Conservation (phyloP, 1,284 basidiomycete genomes). For the Rhizoctonia solani region DNA sequence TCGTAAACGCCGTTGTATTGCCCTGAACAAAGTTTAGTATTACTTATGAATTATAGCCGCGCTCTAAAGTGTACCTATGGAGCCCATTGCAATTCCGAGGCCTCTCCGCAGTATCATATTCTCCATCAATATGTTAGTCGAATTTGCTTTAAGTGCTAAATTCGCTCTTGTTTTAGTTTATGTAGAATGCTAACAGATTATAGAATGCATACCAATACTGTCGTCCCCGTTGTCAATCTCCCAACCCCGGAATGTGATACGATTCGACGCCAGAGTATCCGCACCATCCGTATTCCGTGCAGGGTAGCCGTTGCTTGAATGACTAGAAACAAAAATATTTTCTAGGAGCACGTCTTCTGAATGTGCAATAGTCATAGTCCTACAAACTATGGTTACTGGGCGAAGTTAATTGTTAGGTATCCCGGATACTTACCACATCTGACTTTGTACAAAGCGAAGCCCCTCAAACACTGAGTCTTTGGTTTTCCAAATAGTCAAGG, state of each 20-base stretch:
- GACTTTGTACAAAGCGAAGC: conserved; percentile 47
- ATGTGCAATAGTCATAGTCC: conserved; percentile 45
- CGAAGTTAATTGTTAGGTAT: background rate
- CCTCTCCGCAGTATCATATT: conserved; percentile 46
- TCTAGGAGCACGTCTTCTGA: conserved; percentile 45
- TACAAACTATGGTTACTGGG: background rate
- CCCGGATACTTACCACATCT: conserved; percentile 45
- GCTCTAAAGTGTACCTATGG: conserved; percentile 1
- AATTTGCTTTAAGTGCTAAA: conserved; percentile 47
- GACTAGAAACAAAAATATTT: conserved; percentile 47
- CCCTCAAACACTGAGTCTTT: conserved; percentile 45
- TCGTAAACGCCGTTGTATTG: conserved; percentile 44
- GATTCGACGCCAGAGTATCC: conserved; percentile 46
- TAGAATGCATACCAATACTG: conserved; percentile 24
- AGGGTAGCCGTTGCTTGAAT: conserved; percentile 43
- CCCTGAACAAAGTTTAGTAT: conserved; percentile 41
- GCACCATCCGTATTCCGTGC: conserved; percentile 47
- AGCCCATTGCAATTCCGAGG: conserved; percentile 45
- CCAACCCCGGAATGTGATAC: conserved; percentile 47
- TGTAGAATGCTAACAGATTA: background rate
- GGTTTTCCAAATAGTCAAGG: conserved; percentile 44
- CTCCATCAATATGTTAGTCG: conserved; percentile 47
- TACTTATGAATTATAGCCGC: background rate
- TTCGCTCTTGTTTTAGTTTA: background rate
- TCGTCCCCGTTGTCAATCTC: conserved; percentile 46